These are phyloP conservation scores for Astrephomene gubernaculifera DNA, from an alignment of 139 green algal genomes.

Conservation along the genomic window DNA sequence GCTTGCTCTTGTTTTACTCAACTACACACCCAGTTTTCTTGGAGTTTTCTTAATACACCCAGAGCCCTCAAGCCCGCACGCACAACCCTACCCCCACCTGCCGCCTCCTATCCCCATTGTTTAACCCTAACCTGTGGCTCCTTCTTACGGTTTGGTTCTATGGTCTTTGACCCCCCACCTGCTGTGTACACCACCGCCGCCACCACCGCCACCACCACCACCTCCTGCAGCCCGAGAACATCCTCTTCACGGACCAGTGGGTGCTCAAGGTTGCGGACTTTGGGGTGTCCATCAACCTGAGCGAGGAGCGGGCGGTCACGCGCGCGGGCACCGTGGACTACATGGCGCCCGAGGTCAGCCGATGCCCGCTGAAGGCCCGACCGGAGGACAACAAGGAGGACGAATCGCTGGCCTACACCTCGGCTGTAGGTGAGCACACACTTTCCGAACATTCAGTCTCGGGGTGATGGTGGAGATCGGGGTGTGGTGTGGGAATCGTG, in stretches of 20 bases:
- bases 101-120: not conserved
- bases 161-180: not conserved
- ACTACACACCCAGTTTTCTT: too few species aligned
- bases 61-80: too few species aligned
- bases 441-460: too few species aligned
- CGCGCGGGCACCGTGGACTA: conserved; percentile 59
- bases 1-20: too few species aligned
- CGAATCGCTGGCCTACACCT: conserved; percentile 42
- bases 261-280: conserved; percentile 63
- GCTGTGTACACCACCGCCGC: not conserved
- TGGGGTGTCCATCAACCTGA: conserved; percentile 54
- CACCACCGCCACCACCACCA: not conserved
- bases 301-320: conserved; percentile 55
- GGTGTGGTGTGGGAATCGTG: too few species aligned
- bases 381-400: conserved; percentile 54
- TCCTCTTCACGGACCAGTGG: conserved; percentile 43
- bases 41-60: too few species aligned
- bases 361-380: conserved; percentile 50
- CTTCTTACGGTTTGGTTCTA: not conserved
- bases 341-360: conserved; percentile 56
- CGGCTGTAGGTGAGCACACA: conserved; percentile 32
- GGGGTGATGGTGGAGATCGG: too few species aligned
- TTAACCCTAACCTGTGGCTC: not conserved
- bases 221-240: conserved; percentile 47
- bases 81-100: too few species aligned